These are phyloP conservation scores for Backusella sp. DNA, from an alignment of 192 early-diverging fungal genomes.

Conservation along the genomic window DNA sequence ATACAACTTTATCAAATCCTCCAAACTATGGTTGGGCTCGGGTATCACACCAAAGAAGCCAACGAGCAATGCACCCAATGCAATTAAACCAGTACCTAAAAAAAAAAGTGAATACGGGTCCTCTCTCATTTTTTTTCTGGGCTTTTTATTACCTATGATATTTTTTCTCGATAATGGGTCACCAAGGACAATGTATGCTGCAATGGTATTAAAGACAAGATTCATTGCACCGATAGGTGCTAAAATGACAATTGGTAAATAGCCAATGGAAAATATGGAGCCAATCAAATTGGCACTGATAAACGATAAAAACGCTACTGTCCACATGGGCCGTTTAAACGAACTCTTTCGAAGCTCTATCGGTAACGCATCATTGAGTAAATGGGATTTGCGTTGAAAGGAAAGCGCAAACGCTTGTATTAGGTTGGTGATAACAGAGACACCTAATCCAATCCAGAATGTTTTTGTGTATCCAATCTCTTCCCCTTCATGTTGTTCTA, in stretches of 20 bases:
- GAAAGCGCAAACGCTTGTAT: slow-evolving; percentile 62
- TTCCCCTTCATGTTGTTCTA: neutral
- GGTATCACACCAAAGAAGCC: slow-evolving; percentile 74
- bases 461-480: slow-evolving; percentile 3
- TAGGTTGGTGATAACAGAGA: slow-evolving; percentile 29
- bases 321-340: slow-evolving; percentile 63
- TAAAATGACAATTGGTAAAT: slow-evolving; percentile 74
- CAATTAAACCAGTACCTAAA: slow-evolving; percentile 65
- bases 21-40: slow-evolving; percentile 65
- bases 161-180: slow-evolving; percentile 64
- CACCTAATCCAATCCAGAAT: slow-evolving; percentile 26
- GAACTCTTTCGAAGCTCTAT: slow-evolving; percentile 47
- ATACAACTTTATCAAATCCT: slow-evolving; percentile 64
- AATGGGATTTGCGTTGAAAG: slow-evolving; percentile 72
- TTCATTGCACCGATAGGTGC: slow-evolving; percentile 74
- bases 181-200: slow-evolving; percentile 61
- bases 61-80: slow-evolving; percentile 63
- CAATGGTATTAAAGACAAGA: slow-evolving; percentile 74
- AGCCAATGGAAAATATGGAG: slow-evolving; percentile 70
- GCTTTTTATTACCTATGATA: slow-evolving; percentile 40
- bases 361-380: slow-evolving; percentile 54
- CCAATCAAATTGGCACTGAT: slow-evolving; percentile 69
- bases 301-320: slow-evolving; percentile 62
- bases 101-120: no score
- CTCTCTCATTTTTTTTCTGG: neutral